Percentiles rank a stretch among this genome's conserved stretches.
Conservation (phyloP, 1,139 yeast species). For the Candida dubliniensis region DNA sequence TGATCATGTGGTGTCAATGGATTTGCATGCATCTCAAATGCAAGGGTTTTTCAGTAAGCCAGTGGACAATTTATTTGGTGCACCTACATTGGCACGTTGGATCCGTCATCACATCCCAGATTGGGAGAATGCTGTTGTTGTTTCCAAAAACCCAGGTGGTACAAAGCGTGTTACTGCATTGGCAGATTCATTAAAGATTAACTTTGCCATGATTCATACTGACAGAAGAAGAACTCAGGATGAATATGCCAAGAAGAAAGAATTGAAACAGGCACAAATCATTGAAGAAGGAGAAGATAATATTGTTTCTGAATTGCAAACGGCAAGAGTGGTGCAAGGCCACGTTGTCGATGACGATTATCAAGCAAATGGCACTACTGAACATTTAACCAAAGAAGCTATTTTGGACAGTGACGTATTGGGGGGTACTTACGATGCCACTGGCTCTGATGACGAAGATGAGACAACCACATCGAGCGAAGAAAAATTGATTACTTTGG, state of each 20-base stretch:
- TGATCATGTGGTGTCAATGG: slow-evolving; percentile 98
- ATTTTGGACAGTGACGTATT: slow-evolving; percentile 51
- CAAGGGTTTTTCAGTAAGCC: slow-evolving; percentile 98
- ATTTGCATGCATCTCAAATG: slow-evolving; percentile 97
- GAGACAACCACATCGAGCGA: slow-evolving; percentile 66
- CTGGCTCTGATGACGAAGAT: slow-evolving; percentile 77
- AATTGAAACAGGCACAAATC: slow-evolving; percentile 26
- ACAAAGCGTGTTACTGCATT: slow-evolving; percentile 96
- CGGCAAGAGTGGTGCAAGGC: slow-evolving; percentile 94
- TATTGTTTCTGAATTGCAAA: slow-evolving; percentile 82
- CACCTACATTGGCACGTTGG: slow-evolving; percentile 96
- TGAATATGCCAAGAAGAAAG: slow-evolving; percentile 48
- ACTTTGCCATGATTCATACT: slow-evolving; percentile 98
- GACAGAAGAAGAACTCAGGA: slow-evolving; percentile 91
- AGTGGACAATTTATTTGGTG: slow-evolving; percentile 93
- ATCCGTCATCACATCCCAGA: slow-evolving; percentile 86
- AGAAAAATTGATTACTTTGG: slow-evolving; percentile 91
- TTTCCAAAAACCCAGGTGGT: slow-evolving; percentile 97
- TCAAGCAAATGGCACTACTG: slow-evolving; percentile 14
- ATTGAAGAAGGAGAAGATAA: slow-evolving; percentile 46
- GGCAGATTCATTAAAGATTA: slow-evolving; percentile 92
- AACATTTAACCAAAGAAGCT: slow-evolving; percentile 5
- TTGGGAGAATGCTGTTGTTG: slow-evolving; percentile 79
- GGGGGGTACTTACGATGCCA: slow-evolving; percentile 84
- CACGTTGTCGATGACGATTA: slow-evolving; percentile 94